These are phyloP conservation scores for Haematococcus lacustris DNA, from an alignment of 139 green algal species.

Conservation along the genomic window DNA sequence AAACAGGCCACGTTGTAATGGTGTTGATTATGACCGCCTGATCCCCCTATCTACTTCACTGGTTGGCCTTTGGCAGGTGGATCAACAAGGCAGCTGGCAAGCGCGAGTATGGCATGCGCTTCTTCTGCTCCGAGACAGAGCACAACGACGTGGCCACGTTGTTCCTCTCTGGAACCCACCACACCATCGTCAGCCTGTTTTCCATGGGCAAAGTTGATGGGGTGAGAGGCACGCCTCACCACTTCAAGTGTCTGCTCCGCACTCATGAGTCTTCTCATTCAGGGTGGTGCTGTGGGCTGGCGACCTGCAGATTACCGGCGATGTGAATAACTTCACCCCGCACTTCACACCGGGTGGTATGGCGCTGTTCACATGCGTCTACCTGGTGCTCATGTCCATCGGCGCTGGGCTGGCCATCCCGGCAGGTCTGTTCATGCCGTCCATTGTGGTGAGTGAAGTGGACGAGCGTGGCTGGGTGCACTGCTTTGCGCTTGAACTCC, in stretches of 20 bases:
- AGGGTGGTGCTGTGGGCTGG: background rate
- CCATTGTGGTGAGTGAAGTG: slow-evolving; percentile 4
- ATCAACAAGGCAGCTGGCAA: slow-evolving; percentile 6
- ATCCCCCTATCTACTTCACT: too few species aligned
- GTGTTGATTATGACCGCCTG: too few species aligned
- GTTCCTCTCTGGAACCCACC: slow-evolving; percentile 61
- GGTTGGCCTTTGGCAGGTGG: too few species aligned
- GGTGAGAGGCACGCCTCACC: background rate
- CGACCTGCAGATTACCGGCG: slow-evolving; percentile 17
- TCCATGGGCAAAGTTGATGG: slow-evolving; percentile 27
- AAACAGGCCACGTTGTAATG: too few species aligned
- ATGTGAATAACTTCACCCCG: slow-evolving; percentile 16
- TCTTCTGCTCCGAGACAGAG: slow-evolving; percentile 33
- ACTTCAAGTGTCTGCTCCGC: too few species aligned
- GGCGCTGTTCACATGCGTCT: slow-evolving; percentile 46
- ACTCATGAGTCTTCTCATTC: too few species aligned
- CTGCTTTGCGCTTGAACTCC: too few species aligned
- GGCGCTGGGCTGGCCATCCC: slow-evolving; percentile 68
- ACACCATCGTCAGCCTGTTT: slow-evolving; percentile 72
- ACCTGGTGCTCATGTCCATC: slow-evolving; percentile 73
- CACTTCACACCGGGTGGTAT: slow-evolving; percentile 49
- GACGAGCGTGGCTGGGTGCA: too few species aligned
- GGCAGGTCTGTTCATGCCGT: slow-evolving; percentile 88
- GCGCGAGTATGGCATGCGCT: slow-evolving; percentile 17
- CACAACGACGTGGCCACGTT: slow-evolving; percentile 86